Percentiles rank a stretch among this genome's conserved stretches.
Evolutionary conservation across 129 eudicot species (phyloP).

Genomic region (Pulicaria dysenterica): DNA sequence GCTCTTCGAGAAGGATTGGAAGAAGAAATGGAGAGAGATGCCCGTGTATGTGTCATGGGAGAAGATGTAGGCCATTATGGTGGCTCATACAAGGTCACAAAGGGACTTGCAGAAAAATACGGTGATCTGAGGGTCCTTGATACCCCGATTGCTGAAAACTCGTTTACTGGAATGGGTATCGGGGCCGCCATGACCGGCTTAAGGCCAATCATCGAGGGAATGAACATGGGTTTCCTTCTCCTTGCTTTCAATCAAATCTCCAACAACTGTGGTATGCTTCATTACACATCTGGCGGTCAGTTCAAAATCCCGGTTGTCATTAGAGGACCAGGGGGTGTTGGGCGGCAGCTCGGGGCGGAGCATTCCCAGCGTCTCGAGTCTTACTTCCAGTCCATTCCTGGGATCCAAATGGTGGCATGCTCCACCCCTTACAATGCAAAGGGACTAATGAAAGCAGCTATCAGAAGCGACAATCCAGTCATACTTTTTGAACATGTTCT

Average conservation of each 20-base stretch:
- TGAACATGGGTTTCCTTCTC: constrained; percentile 94
- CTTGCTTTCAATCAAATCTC: constrained; percentile 93
- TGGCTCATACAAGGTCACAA: constrained; percentile 96
- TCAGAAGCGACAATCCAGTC: constrained; percentile 85
- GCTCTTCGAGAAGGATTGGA: constrained; percentile 98
- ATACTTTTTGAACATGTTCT: constrained; percentile 87
- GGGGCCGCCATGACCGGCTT: constrained; percentile 95
- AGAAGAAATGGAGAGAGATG: constrained; percentile 93
- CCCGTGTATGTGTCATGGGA: constrained; percentile 89
- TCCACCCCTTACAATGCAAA: constrained; percentile 95
- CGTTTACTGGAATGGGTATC: constrained; percentile 87
- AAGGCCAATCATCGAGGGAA: constrained; percentile 80
- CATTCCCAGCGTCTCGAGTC: constrained; percentile 95
- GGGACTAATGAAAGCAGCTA: constrained; percentile 96
- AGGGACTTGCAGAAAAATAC: constrained; percentile 77
- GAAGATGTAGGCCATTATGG: constrained; percentile 99
- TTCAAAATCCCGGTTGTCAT: constrained; percentile 90
- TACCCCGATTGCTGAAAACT: constrained; percentile 89
- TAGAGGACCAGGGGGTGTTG: constrained; percentile 97
- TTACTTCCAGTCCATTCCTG: constrained; percentile 92
- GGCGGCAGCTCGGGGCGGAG: constrained; percentile 96
- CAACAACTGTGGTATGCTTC: constrained; percentile 98
- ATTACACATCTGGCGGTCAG: constrained; percentile 96
- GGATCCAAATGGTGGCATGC: constrained; percentile 97
- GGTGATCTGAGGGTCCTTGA: constrained; percentile 92